Base-by-base conservation (phyloP, 2,329 filamentous ascomycete species). In the Periconia sp. region DNA sequence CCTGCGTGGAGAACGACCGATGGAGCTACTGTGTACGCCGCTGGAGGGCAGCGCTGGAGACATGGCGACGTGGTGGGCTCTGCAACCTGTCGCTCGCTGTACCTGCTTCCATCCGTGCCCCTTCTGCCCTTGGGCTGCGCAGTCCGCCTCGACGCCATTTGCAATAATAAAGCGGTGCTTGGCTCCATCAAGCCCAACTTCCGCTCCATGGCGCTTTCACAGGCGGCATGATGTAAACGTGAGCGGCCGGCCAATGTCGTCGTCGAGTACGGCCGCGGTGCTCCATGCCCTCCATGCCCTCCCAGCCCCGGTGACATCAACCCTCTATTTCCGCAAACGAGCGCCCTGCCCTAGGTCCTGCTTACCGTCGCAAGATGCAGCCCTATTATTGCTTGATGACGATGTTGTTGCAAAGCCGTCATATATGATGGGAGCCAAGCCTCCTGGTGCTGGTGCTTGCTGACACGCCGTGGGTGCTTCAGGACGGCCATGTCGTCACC, bases 351-450 rank as follows among this genome's bases (percentile, higher is more conserved):
- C 29, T 8, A 7, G 8, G 7, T 25, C 29, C 22, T 16, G 38
- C 38, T 35, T 22, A 28, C 33, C n/a, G 28, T 21, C n/a, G 18
- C 32, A 22, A 35, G 22, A 23, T 32, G 31, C 24, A 36, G 36
- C 24, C 29, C 22, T 5, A 8, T n/a, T 37, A 25, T 17, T 34
- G 12, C 18, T 22, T 12, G 32, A 40, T 46, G 42, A 40, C 36
- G 17, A 40, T 18, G 21, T 16, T 47, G 36, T 34, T 47, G 41
- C 33, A 56, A 48, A 46, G 35, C 43, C 21, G n/a, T 37, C 23
- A 47, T 35, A 23, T 25, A 56, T 57, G 53, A 61, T 57, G 58
- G 54, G 46, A 48, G 59, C 61, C 61, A 63, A 64, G 62, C 31
- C 47, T 24, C 13, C 33, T 40, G 31, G 25, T 39, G 37, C 37